Evolutionary conservation across 805 yeast genomes (phyloP).

Genomic region (Tetrapisispora namnaoensis): DNA sequence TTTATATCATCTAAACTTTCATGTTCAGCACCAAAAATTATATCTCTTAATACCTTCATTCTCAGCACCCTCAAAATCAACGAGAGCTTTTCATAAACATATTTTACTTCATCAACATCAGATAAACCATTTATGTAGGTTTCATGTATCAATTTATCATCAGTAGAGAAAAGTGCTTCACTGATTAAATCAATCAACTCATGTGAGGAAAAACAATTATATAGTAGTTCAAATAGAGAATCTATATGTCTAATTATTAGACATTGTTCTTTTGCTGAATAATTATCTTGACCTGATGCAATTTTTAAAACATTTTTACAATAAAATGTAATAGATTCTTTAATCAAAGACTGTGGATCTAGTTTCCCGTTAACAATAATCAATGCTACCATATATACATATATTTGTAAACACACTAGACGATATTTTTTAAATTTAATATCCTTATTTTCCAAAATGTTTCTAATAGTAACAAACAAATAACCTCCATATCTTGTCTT

Average conservation of each 20-base stretch:
- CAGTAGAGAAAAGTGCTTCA: slow-evolving; percentile 15
- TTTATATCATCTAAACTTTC: slow-evolving; percentile 12
- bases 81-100: slow-evolving; percentile 51
- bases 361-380: neutral
- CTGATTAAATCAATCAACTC: slow-evolving; percentile 12
- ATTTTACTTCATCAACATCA: slow-evolving; percentile 33
- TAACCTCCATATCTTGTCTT: neutral
- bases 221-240: slow-evolving; percentile 30
- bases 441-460: neutral
- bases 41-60: slow-evolving; percentile 24
- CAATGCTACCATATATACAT: neutral
- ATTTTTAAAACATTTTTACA: neutral
- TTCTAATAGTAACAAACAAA: neutral
- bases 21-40: slow-evolving; percentile 11
- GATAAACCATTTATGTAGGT: slow-evolving; percentile 6
- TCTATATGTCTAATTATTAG: neutral
- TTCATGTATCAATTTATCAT: slow-evolving; percentile 8
- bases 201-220: slow-evolving; percentile 32
- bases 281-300: neutral
- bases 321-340: neutral
- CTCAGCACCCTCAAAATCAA: slow-evolving; percentile 47
- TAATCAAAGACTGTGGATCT: neutral
- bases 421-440: neutral
- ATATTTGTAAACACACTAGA: neutral
- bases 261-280: neutral